Percentiles rank a stretch among this genome's conserved stretches.
Conservation (phyloP, 805 yeast species). For the Candida nitratophila region DNA sequence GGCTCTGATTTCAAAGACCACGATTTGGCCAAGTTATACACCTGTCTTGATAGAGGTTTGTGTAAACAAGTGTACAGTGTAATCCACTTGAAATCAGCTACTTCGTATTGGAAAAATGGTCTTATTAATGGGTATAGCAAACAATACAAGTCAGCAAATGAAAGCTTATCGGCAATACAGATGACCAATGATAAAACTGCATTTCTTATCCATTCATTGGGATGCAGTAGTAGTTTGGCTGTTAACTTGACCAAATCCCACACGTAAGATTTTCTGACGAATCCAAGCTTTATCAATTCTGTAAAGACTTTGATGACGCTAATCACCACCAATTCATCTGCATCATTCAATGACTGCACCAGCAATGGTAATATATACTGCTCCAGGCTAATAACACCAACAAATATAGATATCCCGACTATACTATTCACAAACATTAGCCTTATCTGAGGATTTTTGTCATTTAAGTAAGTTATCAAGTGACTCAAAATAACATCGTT, state of each 20-base stretch:
- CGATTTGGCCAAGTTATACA: conserved; percentile 52
- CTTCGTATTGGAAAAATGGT: conserved; percentile 71
- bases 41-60: conserved; percentile 57
- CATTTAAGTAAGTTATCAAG: conserved; percentile 85
- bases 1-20: conserved; percentile 68
- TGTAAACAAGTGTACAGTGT: conserved; percentile 61
- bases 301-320: conserved; percentile 56
- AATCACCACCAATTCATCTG: conserved; percentile 75
- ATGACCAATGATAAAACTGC: conserved; percentile 55
- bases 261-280: conserved; percentile 41
- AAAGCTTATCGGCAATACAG: conserved; percentile 52
- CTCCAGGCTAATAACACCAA: conserved; percentile 78
- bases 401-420: conserved; percentile 65
- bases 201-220: conserved; percentile 80
- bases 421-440: conserved; percentile 66
- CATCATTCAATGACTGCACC: conserved; percentile 75
- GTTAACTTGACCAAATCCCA: conserved; percentile 50
- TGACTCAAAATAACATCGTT: conserved; percentile 87
- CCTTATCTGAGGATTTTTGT: conserved; percentile 59
- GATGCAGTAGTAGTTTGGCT: conserved; percentile 65
- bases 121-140: conserved; percentile 74
- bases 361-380: conserved; percentile 83
- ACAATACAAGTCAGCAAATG: conserved; percentile 78
- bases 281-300: conserved; percentile 49
- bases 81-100: conserved; percentile 60